Base-by-base conservation (phyloP, 1,284 basidiomycete genomes). In the Papiliotrema laurentii region DNA sequence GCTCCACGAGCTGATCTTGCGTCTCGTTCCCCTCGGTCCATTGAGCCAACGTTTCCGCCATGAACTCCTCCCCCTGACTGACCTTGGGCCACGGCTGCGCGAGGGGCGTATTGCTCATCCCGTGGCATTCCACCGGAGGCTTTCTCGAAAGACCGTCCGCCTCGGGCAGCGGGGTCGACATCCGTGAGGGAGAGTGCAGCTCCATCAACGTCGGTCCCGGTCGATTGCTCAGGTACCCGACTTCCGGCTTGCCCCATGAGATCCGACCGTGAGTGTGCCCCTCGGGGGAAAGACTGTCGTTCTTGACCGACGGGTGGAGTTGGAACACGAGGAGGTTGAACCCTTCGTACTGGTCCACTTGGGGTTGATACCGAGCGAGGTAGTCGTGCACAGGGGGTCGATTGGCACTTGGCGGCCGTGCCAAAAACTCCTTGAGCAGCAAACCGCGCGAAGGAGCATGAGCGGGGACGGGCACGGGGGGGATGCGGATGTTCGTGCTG, bases 321-420 rank as follows among this genome's bases (percentile, higher is more conserved):
- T 60, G 52, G 54, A 72, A 68, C 1, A 71, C 41, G 0, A 72
- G 53, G n/a, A 74, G 59, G 51, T 74, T 74, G 66, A 72, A 72
- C 1, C 72, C 70, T 25, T 66, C 66, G 46, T 71, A 72, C 1
- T 54, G 36, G 1, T 54, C 56, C 5, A 58, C 45, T 2, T 49
- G 38, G 9, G 42, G 11, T n/a, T 41, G 22, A 22, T 59, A 51
- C 1, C 50, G 30, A 4, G 44, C n/a, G n/a, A 70, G 54, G 33
- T 62, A 68, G 1, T 52, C 50, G 7, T 55, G 34, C 5, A 66
- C 49, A 5, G 43, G 36, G 18, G n/a, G 26, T 10, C 46, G 19
- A 14, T 41, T 18, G 14, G 49, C 6, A 2, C 40, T 14, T 2
- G 61, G 59, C 5, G 58, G 26, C 10, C 59, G 50, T 4, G 55